These are phyloP conservation scores for Pseudocercospora fijiensis DNA, from an alignment of 2,329 filamentous ascomycete genomes.

Conservation along the genomic window DNA sequence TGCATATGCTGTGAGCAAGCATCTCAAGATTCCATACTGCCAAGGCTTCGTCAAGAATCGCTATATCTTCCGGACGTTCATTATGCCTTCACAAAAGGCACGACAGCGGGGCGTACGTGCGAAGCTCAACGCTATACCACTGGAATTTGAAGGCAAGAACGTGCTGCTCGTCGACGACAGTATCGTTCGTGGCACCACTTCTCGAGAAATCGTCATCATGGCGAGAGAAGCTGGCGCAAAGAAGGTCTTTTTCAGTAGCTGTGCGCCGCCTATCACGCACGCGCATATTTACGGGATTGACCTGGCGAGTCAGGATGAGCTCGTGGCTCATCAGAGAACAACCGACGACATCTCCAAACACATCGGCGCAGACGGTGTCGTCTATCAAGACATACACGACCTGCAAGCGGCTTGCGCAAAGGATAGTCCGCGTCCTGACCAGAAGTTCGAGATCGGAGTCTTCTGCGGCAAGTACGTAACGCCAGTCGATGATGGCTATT, in stretches of 20 bases:
- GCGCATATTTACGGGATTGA: conserved; percentile 86
- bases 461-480: conserved; percentile 89
- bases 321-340: conserved; percentile 68
- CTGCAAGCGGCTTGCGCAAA: conserved; percentile 77
- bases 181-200: conserved; percentile 83
- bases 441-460: conserved; percentile 83
- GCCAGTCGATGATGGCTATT: conserved; percentile 74
- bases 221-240: conserved; percentile 78
- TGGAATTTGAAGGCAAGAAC: conserved; percentile 77
- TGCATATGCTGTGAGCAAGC: conserved; percentile 71
- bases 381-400: conserved; percentile 74
- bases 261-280: conserved; percentile 76
- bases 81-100: conserved; percentile 77
- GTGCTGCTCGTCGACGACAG: conserved; percentile 86
- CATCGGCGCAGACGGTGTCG: conserved; percentile 73
- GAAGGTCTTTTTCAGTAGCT: conserved; percentile 80
- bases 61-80: conserved; percentile 85
- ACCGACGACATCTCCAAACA: conserved; percentile 61
- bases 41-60: conserved; percentile 87
- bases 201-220: conserved; percentile 77
- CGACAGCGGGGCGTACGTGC: conserved; percentile 83
- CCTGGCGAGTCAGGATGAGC: conserved; percentile 67
- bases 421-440: conserved; percentile 59
- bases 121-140: conserved; percentile 83
- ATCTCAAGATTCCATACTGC: conserved; percentile 72